These are phyloP conservation scores for Trebouxiophyceae sp. DNA, from an alignment of 163 green algal genomes.

Conservation along the genomic window DNA sequence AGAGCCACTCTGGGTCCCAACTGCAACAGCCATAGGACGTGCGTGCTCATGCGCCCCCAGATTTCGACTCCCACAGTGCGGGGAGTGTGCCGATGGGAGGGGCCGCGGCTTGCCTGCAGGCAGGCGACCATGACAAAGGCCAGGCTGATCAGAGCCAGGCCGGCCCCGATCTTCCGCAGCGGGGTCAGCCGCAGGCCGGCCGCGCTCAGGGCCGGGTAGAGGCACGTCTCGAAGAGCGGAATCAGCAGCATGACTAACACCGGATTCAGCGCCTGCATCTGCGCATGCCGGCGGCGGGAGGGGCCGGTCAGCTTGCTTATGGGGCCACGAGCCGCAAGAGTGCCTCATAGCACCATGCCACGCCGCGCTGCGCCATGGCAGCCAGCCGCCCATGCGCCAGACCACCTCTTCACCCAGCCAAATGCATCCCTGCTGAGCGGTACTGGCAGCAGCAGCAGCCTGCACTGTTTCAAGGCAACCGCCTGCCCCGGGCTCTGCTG, in stretches of 20 bases:
- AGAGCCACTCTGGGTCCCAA: neutral
- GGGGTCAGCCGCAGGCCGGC: neutral
- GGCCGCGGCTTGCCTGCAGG: neutral
- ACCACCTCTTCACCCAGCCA: too few relatives aligned
- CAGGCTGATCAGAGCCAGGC: neutral
- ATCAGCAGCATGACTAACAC: slow-evolving; percentile 1
- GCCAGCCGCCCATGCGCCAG: too few relatives aligned
- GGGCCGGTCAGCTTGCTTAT: too few relatives aligned
- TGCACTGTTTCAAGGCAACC: too few relatives aligned
- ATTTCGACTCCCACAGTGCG: neutral
- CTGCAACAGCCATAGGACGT: too few relatives aligned
- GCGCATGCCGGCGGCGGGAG: too few relatives aligned
- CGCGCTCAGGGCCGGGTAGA: neutral
- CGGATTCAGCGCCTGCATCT: neutral
- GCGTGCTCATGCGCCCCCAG: neutral
- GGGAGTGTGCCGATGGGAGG: neutral
- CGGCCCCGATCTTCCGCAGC: neutral
- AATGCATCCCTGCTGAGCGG: too few relatives aligned
- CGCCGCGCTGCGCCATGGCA: too few relatives aligned
- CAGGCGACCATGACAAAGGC: neutral
- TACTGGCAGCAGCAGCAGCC: too few relatives aligned
- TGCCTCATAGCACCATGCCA: too few relatives aligned
- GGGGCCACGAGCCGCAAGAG: too few relatives aligned
- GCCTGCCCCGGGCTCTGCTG: too few relatives aligned
- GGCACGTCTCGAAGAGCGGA: neutral